These are phyloP conservation scores for Acanthamoeba sp. DNA, from an alignment of 208 protist genomes.

Conservation along the genomic window DNA sequence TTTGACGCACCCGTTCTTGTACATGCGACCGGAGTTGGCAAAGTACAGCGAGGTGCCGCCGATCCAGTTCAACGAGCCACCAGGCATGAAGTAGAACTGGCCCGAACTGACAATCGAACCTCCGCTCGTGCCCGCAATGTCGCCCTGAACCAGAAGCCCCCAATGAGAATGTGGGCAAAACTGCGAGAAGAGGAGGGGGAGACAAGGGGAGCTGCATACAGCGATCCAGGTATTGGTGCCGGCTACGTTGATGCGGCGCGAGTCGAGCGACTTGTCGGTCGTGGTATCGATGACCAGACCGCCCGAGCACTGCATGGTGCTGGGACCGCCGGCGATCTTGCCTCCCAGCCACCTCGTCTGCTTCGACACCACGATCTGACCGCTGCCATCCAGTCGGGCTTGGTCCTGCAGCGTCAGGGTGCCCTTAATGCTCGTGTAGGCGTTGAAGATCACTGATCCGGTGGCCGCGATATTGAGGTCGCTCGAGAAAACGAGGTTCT, in stretches of 20 bases:
- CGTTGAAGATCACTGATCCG: constrained; percentile 36
- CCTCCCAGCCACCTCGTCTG: constrained; percentile 39
- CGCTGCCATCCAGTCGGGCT: constrained; percentile 10
- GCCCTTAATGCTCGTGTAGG: background rate
- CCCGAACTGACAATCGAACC: constrained; percentile 24
- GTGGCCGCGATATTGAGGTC: background rate
- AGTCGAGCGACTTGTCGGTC: constrained; percentile 1
- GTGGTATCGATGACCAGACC: background rate
- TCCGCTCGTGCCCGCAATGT: constrained; percentile 9
- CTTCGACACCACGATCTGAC: background rate
- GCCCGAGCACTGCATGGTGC: background rate
- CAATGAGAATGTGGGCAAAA: background rate
- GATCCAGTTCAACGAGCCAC: constrained; percentile 37
- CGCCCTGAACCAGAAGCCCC: background rate
- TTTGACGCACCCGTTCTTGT: constrained; percentile 34
- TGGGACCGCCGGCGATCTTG: constrained; percentile 26
- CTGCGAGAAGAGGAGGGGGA: background rate
- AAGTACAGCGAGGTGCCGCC: constrained; percentile 42
- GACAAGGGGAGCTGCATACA: background rate
- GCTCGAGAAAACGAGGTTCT: constrained; percentile 27
- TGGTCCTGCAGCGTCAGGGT: background rate
- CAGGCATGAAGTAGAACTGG: constrained; percentile 55
- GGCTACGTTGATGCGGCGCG: background rate
- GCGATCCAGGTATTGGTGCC: background rate
- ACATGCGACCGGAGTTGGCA: constrained; percentile 53